These are phyloP conservation scores for Rhodotorula sp. DNA, from an alignment of 1,284 basidiomycete species.

Conservation along the genomic window DNA sequence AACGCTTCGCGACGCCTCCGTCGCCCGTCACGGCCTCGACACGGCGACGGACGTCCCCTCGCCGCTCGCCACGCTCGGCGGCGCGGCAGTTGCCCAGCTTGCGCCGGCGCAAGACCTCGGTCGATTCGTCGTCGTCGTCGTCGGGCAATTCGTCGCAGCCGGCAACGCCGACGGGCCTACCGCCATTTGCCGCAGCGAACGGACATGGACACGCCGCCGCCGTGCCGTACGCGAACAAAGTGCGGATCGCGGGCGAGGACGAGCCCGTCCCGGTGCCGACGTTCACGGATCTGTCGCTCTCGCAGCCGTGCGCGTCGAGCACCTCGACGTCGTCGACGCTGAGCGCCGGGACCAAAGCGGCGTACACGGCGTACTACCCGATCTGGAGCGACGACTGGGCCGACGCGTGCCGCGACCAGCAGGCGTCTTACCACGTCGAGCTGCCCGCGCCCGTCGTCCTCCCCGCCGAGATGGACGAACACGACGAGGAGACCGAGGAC, in stretches of 20 bases:
- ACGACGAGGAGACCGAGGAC: slow-evolving; percentile 3
- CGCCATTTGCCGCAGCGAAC: slow-evolving; percentile 1
- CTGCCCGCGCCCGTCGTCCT: slow-evolving; percentile 34
- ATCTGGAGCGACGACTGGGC: slow-evolving; percentile 40
- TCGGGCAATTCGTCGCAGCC: slow-evolving; percentile 37
- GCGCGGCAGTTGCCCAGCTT: slow-evolving; percentile 7
- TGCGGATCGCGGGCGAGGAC: slow-evolving; percentile 30
- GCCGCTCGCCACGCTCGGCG: slow-evolving; percentile 9
- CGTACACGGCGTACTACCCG: slow-evolving; percentile 42
- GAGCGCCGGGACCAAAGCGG: slow-evolving; percentile 23
- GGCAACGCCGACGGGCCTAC: slow-evolving; percentile 33
- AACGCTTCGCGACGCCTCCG: slow-evolving; percentile 19
- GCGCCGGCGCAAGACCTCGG: slow-evolving; percentile 30
- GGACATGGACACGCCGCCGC: background rate
- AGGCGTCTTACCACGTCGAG: slow-evolving; percentile 26
- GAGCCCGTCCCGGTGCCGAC: background rate
- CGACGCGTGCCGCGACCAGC: slow-evolving; percentile 26
- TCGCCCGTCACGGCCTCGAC: slow-evolving; percentile 35
- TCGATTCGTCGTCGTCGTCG: slow-evolving; percentile 38
- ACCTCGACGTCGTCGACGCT: slow-evolving; percentile 17
- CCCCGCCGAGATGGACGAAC: slow-evolving; percentile 20
- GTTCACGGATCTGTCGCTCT: slow-evolving; percentile 11
- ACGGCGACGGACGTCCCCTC: slow-evolving; percentile 23
- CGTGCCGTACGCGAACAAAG: slow-evolving; percentile 5
- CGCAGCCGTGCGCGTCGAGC: background rate